Evolutionary conservation across 2,329 filamentous ascomycete species (phyloP).

Genomic region (Botrytis deweyae): DNA sequence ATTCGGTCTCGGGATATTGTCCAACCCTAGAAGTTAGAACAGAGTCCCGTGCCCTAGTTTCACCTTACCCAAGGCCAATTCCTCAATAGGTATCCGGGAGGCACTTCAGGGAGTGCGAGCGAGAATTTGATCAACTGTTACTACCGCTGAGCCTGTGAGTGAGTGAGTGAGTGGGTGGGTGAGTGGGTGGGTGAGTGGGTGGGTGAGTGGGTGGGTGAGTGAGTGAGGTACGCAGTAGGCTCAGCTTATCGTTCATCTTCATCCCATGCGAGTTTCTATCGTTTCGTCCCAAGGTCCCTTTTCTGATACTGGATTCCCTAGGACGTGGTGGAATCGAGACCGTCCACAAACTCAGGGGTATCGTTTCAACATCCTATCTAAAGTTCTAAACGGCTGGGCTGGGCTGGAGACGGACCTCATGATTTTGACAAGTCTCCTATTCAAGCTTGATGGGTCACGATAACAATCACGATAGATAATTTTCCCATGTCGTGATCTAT

Average conservation of each 20-base stretch:
- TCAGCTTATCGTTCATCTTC: background rate
- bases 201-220: too few relatives aligned
- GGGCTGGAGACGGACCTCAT: background rate
- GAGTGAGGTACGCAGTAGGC: background rate
- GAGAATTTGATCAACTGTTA: background rate
- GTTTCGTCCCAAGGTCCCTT: background rate
- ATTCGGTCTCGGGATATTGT: conserved; percentile 4
- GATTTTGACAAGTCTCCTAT: conserved; percentile 7
- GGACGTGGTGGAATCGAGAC: background rate
- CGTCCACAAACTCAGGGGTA: conserved; percentile 1
- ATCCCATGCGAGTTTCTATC: background rate
- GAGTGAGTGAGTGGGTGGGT: background rate
- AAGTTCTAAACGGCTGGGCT: background rate
- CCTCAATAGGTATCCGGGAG: background rate
- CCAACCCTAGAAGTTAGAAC: background rate
- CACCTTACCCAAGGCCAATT: background rate
- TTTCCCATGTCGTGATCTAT: conserved; percentile 5
- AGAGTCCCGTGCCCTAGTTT: conserved; percentile 4
- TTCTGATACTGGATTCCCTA: background rate
- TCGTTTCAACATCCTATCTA: background rate
- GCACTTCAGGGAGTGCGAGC: background rate
- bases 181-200: background rate
- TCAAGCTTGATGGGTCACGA: background rate
- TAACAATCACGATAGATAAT: conserved; percentile 12
- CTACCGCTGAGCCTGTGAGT: background rate